Evolutionary conservation across 202 grass and related monocot species (phyloP).

Genomic region (Saccharum hybrid): DNA sequence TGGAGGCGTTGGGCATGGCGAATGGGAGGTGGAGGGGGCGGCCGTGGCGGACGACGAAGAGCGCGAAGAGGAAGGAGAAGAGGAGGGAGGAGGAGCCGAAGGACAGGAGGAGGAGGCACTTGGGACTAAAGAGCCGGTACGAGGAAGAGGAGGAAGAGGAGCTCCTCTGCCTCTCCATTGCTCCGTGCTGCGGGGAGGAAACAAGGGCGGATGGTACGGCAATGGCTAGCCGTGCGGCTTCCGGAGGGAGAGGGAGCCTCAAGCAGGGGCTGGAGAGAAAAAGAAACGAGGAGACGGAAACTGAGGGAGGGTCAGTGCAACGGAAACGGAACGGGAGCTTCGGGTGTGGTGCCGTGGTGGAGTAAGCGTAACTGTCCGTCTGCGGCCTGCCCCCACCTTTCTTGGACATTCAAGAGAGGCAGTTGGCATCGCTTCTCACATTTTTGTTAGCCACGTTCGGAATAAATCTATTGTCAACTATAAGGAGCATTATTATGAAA

Average conservation of each 20-base stretch:
- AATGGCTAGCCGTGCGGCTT: background rate
- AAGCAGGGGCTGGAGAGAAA: too few relatives aligned
- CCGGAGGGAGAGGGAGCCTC: background rate
- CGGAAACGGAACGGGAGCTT: conserved; percentile 15
- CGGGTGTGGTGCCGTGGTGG: conserved; percentile 30
- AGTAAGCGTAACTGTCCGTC: background rate
- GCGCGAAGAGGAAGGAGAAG: conserved; percentile 62
- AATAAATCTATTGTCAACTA: too few relatives aligned
- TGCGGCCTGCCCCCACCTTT: too few relatives aligned
- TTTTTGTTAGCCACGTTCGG: too few relatives aligned
- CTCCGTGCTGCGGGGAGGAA: background rate
- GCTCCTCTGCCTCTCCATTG: conserved; percentile 71
- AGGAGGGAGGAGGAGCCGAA: conserved; percentile 67
- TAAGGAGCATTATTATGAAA: too few relatives aligned
- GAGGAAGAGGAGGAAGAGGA: background rate
- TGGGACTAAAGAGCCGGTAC: conserved; percentile 9
- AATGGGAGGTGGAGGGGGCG: conserved; percentile 49
- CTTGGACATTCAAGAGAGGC: too few relatives aligned
- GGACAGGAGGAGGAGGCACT: conserved; percentile 43
- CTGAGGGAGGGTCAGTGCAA: background rate
- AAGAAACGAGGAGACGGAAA: too few relatives aligned
- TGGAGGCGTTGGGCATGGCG: conserved; percentile 4
- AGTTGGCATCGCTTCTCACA: too few relatives aligned
- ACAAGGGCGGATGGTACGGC: background rate
- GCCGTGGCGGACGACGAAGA: conserved; percentile 59